Percentiles rank a stretch among this genome's conserved stretches.
These are phyloP conservation scores for Aspergillus bridgeri DNA, from an alignment of 495 filamentous ascomycete genomes.

Conservation along the genomic window DNA sequence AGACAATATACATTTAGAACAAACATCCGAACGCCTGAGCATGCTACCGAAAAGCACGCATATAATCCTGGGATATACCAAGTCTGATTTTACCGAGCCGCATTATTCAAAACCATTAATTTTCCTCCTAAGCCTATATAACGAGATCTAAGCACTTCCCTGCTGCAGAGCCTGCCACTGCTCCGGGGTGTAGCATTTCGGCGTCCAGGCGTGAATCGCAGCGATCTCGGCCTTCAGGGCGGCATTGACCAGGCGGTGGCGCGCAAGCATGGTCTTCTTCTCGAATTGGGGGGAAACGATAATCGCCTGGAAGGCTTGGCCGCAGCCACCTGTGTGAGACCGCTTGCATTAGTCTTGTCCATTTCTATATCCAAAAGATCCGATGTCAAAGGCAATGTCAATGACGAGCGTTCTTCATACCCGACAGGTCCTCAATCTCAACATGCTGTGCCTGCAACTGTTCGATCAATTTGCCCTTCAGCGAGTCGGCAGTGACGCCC, in stretches of 20 bases:
- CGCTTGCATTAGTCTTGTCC: constrained; percentile 1
- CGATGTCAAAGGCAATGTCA: neutral
- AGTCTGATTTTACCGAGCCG: neutral
- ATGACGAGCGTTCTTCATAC: constrained; percentile 43
- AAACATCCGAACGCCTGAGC: constrained; percentile 15
- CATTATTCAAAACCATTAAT: neutral
- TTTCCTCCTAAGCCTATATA: neutral
- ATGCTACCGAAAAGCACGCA: constrained; percentile 16
- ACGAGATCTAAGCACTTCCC: constrained; percentile 6
- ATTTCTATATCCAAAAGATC: neutral
- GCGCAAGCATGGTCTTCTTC: constrained; percentile 80
- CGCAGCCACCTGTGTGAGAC: constrained; percentile 71
- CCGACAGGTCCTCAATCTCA: constrained; percentile 89
- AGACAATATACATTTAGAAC: constrained; percentile 17
- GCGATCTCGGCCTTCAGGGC: constrained; percentile 90
- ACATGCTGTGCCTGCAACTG: constrained; percentile 79
- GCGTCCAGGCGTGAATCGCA: constrained; percentile 96
- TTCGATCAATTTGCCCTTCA: constrained; percentile 66
- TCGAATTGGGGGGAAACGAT: constrained; percentile 87
- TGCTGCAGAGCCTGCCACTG: constrained; percentile 77
- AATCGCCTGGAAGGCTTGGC: constrained; percentile 88
- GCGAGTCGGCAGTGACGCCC: constrained; percentile 64
- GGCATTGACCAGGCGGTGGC: constrained; percentile 85
- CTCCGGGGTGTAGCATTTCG: constrained; percentile 92
- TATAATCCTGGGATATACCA: constrained; percentile 18